A percentile compares a stretch with the other conserved stretches of the same genome.
Evolutionary conservation across 2,329 filamentous ascomycete species (phyloP).

Genomic region (Mariannaea elegans): DNA sequence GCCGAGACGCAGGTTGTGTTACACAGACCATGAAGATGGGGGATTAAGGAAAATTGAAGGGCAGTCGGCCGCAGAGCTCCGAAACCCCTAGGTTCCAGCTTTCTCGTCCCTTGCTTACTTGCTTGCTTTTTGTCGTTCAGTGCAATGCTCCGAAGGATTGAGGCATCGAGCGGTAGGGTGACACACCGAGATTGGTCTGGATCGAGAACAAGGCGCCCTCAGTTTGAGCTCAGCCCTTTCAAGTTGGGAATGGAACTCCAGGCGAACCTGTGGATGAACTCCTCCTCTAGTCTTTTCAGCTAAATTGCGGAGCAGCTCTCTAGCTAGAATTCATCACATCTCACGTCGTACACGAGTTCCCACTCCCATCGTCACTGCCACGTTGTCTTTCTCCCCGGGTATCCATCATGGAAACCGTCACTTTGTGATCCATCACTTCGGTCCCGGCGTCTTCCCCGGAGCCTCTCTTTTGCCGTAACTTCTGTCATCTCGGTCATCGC

Average conservation of each 20-base stretch:
- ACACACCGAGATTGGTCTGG: no score
- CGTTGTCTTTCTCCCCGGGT: background rate
- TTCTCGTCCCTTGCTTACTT: no score
- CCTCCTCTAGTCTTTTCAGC: no score
- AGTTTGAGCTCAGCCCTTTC: no score
- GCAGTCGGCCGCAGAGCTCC: no score
- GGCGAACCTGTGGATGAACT: no score
- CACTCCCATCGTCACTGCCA: background rate
- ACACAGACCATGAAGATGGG: background rate
- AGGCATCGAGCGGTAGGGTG: no score
- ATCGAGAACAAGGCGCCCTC: no score
- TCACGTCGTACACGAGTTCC: background rate
- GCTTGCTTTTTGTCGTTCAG: no score
- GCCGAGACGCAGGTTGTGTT: slow-evolving; percentile 5
- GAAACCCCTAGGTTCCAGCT: no score
- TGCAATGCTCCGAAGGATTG: no score
- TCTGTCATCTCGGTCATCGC: no score
- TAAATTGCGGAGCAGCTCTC: background rate
- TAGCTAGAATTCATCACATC: slow-evolving; percentile 3
- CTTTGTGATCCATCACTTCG: background rate
- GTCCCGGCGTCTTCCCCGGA: background rate
- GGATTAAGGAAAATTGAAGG: background rate
- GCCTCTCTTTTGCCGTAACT: background rate
- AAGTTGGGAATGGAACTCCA: background rate
- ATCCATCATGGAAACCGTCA: background rate